Evolutionary conservation across 805 yeast species (phyloP).

Genomic region (Suhomyces faveliae): DNA sequence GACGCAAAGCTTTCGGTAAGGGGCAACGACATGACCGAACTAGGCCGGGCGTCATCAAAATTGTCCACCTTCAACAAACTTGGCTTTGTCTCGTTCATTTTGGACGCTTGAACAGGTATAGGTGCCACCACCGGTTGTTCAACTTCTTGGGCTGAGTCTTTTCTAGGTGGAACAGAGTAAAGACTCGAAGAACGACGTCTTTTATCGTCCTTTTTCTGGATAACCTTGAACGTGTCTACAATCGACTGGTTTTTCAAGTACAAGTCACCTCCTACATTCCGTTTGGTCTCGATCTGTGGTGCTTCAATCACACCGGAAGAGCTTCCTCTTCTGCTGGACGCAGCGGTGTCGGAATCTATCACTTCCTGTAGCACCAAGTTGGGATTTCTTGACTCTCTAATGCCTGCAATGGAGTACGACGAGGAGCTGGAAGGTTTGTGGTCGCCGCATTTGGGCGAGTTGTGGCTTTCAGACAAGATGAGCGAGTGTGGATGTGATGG

Average conservation of each 20-base stretch:
- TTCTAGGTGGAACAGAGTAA: conserved; percentile 16
- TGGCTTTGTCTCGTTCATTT: too few relatives aligned
- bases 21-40: conserved; percentile 72
- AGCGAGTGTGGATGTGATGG: conserved; percentile 23
- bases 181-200: conserved; percentile 34
- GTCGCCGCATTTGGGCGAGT: too few relatives aligned
- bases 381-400: conserved; percentile 27
- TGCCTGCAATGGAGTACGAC: conserved; percentile 23
- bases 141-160: conserved; percentile 15
- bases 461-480: conserved; percentile 32
- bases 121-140: conserved; percentile 14
- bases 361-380: conserved; percentile 33
- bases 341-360: conserved; percentile 27
- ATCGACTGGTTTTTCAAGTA: conserved; percentile 42
- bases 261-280: conserved; percentile 46
- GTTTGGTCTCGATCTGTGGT: conserved; percentile 43
- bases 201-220: conserved; percentile 41
- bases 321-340: conserved; percentile 21
- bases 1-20: conserved; percentile 77
- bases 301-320: conserved; percentile 29
- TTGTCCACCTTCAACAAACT: conserved; percentile 34
- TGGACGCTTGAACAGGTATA: conserved; percentile 13
- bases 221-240: conserved; percentile 43
- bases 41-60: conserved; percentile 33
- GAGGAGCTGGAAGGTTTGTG: conserved; percentile 14